Base-by-base conservation (phyloP, 108 stramenopile species). In the Thalassiosira profunda region DNA sequence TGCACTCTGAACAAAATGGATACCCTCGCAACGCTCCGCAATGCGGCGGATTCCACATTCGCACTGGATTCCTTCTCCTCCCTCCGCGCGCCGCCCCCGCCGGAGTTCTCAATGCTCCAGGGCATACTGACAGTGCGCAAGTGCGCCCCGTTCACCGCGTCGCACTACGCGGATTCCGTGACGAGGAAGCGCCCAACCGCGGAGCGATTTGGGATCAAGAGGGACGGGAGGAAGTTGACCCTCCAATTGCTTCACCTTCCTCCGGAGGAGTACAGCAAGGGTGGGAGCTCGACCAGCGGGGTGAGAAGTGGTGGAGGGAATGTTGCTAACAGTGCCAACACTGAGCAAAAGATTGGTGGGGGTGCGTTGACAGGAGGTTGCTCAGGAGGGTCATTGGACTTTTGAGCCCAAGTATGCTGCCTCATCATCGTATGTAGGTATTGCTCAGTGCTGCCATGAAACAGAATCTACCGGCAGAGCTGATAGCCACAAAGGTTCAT, bases 191-290 rank as follows among this genome's bases (percentile, higher is more conserved):
- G 87, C 29, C 86, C 86, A 10, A 58, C 74, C 46, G 83, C 90
- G 2, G 73, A 77, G 23, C 45, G 90, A 11, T 94, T 86, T 59
- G 93, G 93, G 17, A 61, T 94, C 45, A 91, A 88, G 42, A 73
- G 93, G n/a, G 93, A 94, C 73, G 79, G 90, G 26, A 78, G 93
- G 17, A 94, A 94, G 59, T 48, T 94, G 1, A 85, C 89, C 8
- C 82, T 91, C 62, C 74, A 77, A 25, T 58, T 94, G 42, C 67
- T 94, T 25, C 93, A 94, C 65, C 81, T 94, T 31, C 93, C 93
- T 23, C 93, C 93, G 5, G 89, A 91, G 67, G 93, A 91, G n/a
- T 75, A 59, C 37, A 63, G 61, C 31, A 44, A 41, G 45, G 68
- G 73, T 44, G 81, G 76, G 23, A 64, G 68, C 28, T 67, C 55